Evolutionary conservation across 75 land plant genomes (phyloP).

Genomic region (Azolla pinnata): DNA sequence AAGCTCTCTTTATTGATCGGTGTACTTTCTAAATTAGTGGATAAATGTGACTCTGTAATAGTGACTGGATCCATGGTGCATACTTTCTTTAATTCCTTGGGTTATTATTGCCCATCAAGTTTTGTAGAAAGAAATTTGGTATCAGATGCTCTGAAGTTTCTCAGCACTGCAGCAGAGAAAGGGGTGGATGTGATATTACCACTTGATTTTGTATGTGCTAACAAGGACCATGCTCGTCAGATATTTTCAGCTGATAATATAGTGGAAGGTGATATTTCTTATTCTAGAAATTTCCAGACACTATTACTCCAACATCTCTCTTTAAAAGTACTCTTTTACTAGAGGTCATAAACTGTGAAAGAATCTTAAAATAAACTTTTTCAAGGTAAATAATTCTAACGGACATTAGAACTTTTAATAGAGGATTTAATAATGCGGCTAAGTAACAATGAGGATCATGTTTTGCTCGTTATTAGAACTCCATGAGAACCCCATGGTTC

Average conservation of each 20-base stretch:
- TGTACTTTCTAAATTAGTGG: slow-evolving; percentile 38
- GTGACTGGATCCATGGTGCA: slow-evolving; percentile 50
- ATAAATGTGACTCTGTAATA: slow-evolving; percentile 40
- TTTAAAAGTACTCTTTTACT: too few species aligned
- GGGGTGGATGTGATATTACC: slow-evolving; percentile 37
- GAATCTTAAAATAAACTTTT: too few species aligned
- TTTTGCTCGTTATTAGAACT: too few species aligned
- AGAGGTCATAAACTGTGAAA: too few species aligned
- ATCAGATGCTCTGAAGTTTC: slow-evolving; percentile 26
- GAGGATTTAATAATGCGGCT: too few species aligned
- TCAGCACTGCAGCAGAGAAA: slow-evolving; percentile 25
- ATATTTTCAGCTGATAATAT: slow-evolving; percentile 26
- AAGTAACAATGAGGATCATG: too few species aligned
- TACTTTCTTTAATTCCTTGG: slow-evolving; percentile 55
- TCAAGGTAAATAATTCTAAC: too few species aligned
- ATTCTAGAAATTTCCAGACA: too few species aligned
- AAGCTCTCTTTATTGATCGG: slow-evolving; percentile 30
- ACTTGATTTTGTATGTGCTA: slow-evolving; percentile 43
- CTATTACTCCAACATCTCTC: too few species aligned
- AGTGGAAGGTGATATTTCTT: slow-evolving; percentile 31
- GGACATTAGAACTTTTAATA: too few species aligned
- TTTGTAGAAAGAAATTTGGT: slow-evolving; percentile 30
- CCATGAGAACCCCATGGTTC: too few species aligned
- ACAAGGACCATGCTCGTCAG: slow-evolving; percentile 10
- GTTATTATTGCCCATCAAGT: slow-evolving; percentile 21